These are phyloP conservation scores for Trichophyton benhamiae DNA, from an alignment of 2,329 filamentous ascomycete species.

Conservation along the genomic window DNA sequence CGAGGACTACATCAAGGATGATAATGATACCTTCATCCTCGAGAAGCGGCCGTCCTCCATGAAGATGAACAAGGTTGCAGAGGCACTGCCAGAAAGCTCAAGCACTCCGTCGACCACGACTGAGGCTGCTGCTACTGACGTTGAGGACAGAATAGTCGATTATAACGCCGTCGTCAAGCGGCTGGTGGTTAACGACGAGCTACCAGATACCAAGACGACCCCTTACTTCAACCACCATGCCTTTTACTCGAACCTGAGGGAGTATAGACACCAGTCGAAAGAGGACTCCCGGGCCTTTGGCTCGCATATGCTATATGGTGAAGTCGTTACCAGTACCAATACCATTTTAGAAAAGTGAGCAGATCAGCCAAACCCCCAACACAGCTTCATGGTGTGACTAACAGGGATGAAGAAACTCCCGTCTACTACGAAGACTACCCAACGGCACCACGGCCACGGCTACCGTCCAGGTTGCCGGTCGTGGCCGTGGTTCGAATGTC, in stretches of 20 bases:
- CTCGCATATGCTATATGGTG: slow-evolving; percentile 66
- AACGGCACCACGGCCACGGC: slow-evolving; percentile 80
- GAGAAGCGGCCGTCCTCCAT: slow-evolving; percentile 53
- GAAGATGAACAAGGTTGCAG: slow-evolving; percentile 44
- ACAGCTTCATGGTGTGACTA: neutral
- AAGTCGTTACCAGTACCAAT: slow-evolving; percentile 88
- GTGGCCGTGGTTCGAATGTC: slow-evolving; percentile 81
- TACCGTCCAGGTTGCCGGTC: slow-evolving; percentile 74
- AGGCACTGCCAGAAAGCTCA: slow-evolving; percentile 36
- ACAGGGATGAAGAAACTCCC: slow-evolving; percentile 54
- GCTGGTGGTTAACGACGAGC: slow-evolving; percentile 59
- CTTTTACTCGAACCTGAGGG: slow-evolving; percentile 59
- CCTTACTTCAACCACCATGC: slow-evolving; percentile 75
- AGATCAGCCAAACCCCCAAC: too few species aligned
- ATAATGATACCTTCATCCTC: slow-evolving; percentile 71
- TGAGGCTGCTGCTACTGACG: slow-evolving; percentile 20
- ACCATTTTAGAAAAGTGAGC: slow-evolving; percentile 75
- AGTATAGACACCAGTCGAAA: slow-evolving; percentile 49
- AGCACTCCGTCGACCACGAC: slow-evolving; percentile 21
- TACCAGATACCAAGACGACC: slow-evolving; percentile 60
- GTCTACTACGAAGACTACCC: slow-evolving; percentile 62
- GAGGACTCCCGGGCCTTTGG: slow-evolving; percentile 57
- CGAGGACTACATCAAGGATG: slow-evolving; percentile 62
- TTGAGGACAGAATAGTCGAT: slow-evolving; percentile 52
- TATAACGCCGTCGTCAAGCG: slow-evolving; percentile 62